Base-by-base conservation (phyloP, 805 yeast species). In the Ogataea methanolica region DNA sequence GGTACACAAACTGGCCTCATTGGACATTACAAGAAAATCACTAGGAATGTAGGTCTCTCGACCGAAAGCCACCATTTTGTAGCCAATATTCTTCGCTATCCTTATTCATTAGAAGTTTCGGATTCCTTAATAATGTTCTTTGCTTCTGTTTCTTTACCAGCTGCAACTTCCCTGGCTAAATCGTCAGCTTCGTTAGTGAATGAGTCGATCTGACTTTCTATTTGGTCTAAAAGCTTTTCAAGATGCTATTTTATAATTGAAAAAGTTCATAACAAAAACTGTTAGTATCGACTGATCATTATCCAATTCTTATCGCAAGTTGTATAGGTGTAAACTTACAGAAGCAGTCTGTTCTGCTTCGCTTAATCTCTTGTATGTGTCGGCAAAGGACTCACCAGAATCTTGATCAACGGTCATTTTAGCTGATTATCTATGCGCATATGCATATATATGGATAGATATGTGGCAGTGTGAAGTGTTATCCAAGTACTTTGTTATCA, bases 291-390 rank as follows among this genome's bases (percentile, higher is more conserved):
- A 6, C 5, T 15, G 14, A 14, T 11, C 15, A 16, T 21, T 23
- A 16, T 12, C 17, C 22, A 16, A 12, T 8, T 8, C 17, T 6
- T 29, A 15, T 14, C 9, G 17, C 16, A 44, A 19, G 33, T 23
- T 26, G 41, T 11, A n/a, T 35, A 5, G 29, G 8, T 14, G 9
- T 15, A 15, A 34, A 68, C 74, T 43, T 60, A 69, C 78, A 4
- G 73, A 67, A 2, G 85, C 81, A 1, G 88, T 83, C 49, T 68
- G 61, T 60, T 86, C 94, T 2, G 89, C 94, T 48, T 83, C 85
- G 45, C 74, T 74, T 40, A 86, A 65, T 56, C 82, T 76, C 55
- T 78, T 72, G 61, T 79, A 79, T 0, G 88, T 76, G 15, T 80
- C 80, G 6, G 79, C 78, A 44, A 82, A 64, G 44, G 71, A 74